Evolutionary conservation across 352 stramenopile species (phyloP), one percentile per base, ranked within the genome.

Genomic region (Globisporangium radiosum): DNA sequence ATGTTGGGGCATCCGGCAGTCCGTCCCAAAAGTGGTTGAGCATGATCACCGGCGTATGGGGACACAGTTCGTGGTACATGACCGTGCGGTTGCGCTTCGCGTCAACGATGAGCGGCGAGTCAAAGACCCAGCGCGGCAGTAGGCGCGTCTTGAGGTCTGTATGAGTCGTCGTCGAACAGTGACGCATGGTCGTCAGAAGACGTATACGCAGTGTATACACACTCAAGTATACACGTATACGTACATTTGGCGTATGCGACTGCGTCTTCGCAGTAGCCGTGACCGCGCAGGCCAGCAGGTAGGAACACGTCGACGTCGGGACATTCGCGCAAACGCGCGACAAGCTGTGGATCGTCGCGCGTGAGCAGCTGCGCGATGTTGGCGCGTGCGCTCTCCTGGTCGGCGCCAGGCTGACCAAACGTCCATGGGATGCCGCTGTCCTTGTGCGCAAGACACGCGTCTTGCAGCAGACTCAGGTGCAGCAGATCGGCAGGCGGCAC

Each of bases 211-310:
- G 43, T 11, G 33, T 13, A 49, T 1, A 50, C 9, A 33, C 2
- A 50, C 10, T 17, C n/a, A 47, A 13, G 47, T 37, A 9, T 33
- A 54, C 4, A n/a, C 7, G 8, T 19, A 1, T 14, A 42, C 39
- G 11, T 72, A 77, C 70, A 73, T 60, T 78, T 76, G 37, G 69
- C 59, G 49, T 80, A 83, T 14, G 64, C 71, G 37, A 72, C 56
- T 0, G 59, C 65, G 63, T 83, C 73, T 65, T 83, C 73, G 65
- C 73, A 83, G 59, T 83, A 83, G 9, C 73, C 71, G 11, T 74
- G 60, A 13, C 56, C 57, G 10, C 71, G 68, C 25, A 80, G 4
- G 43, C 43, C 8, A 5, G 7, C 8, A 4, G 43, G 43, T 11
- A 47, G 7, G 43, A n/a, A 47, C 8, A 81, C 45, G 52, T 83